These are phyloP conservation scores for Trichoderma breve DNA, from an alignment of 2,329 filamentous ascomycete species.

Conservation along the genomic window DNA sequence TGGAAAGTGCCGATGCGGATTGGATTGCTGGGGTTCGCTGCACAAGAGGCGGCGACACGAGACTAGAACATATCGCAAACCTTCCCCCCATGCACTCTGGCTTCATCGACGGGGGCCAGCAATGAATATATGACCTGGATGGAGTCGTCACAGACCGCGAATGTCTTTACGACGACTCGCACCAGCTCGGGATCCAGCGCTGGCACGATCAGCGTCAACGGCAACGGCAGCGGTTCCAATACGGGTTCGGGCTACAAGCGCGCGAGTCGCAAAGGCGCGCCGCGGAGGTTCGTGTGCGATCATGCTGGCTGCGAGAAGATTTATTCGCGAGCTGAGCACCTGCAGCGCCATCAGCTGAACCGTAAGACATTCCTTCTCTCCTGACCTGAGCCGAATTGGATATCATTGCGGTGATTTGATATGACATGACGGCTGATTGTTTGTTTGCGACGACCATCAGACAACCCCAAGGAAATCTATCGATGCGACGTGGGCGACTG, in stretches of 20 bases:
- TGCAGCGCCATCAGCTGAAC: slow-evolving; percentile 79
- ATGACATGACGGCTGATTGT: slow-evolving; percentile 16
- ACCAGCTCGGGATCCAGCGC: slow-evolving; percentile 7
- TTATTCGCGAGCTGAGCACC: slow-evolving; percentile 77
- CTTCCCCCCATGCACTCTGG: slow-evolving; percentile 12
- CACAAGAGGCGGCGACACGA: slow-evolving; percentile 5
- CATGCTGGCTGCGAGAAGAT: slow-evolving; percentile 73
- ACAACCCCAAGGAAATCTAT: slow-evolving; percentile 78
- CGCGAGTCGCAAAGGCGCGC: slow-evolving; percentile 51
- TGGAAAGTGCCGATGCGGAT: background rate
- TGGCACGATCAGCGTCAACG: slow-evolving; percentile 5
- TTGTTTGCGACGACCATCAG: slow-evolving; percentile 39
- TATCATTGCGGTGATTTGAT: background rate
- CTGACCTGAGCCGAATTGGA: too few species aligned
- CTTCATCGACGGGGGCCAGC: slow-evolving; percentile 17
- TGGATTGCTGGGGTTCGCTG: slow-evolving; percentile 15
- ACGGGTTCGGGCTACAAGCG: slow-evolving; percentile 43
- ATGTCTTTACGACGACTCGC: slow-evolving; percentile 16
- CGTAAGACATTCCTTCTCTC: too few species aligned
- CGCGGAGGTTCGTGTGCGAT: slow-evolving; percentile 59
- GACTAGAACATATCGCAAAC: background rate
- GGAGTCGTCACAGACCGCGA: slow-evolving; percentile 25
- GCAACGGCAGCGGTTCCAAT: background rate
- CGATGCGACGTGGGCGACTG: slow-evolving; percentile 73
- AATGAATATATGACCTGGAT: slow-evolving; percentile 24